These are phyloP conservation scores for Sclerotinia nivalis DNA, from an alignment of 2,329 filamentous ascomycete species.

Conservation along the genomic window DNA sequence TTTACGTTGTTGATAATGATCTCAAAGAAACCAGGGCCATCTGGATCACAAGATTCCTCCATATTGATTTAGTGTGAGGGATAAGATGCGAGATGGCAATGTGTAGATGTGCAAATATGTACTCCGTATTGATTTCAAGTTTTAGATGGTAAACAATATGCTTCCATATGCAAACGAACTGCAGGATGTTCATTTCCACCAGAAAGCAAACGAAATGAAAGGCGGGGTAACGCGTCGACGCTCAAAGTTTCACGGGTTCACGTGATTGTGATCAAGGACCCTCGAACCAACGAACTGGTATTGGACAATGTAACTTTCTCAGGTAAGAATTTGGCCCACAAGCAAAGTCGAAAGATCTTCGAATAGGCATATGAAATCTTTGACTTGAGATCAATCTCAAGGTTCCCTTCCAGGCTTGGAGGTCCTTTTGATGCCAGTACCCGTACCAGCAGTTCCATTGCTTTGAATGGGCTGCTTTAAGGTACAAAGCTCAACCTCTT, in stretches of 20 bases:
- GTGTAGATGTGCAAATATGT: too few species aligned
- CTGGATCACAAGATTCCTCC: not conserved
- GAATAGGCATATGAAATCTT: too few species aligned
- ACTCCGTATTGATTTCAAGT: too few species aligned
- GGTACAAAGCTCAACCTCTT: conserved; percentile 2
- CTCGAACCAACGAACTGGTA: too few species aligned
- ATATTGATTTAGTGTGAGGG: not conserved
- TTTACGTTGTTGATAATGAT: not conserved
- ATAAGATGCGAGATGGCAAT: not conserved
- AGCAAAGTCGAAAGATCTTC: not conserved
- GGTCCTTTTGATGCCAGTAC: not conserved
- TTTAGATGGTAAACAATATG: too few species aligned
- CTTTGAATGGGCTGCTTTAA: not conserved
- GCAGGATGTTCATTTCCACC: too few species aligned
- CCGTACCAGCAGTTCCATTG: not conserved
- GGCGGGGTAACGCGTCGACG: too few species aligned
- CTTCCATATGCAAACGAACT: too few species aligned
- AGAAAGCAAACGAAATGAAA: too few species aligned
- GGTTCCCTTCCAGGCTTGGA: not conserved
- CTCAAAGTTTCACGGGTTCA: too few species aligned
- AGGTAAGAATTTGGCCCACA: not conserved
- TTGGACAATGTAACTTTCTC: not conserved
- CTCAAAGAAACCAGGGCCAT: not conserved
- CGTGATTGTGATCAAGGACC: too few species aligned
- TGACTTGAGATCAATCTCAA: not conserved